phyloP scores from a whole-genome alignment of 169 alveolate genomes.

The Toxoplasma gondii region DNA sequence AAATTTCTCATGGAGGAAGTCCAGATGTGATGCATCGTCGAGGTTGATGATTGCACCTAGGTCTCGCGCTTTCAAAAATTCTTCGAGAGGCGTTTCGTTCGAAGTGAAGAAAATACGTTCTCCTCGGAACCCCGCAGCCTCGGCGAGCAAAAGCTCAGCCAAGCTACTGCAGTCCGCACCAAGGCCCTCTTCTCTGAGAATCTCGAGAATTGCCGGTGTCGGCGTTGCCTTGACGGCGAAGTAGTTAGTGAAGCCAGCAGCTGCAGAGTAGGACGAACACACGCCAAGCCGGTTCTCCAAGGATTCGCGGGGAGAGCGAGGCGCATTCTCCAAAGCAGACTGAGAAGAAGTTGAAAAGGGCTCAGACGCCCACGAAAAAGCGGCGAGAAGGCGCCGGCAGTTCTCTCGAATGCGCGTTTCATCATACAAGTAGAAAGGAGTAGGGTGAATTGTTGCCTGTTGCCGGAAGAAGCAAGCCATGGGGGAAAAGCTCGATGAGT shows the following conservation, averaged over 20 bases:
- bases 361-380: neutral
- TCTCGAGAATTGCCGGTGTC: conserved; percentile 66
- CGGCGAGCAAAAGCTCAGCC: conserved; percentile 66
- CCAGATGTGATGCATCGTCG: conserved; percentile 68
- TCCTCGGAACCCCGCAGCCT: conserved; percentile 58
- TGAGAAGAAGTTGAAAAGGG: neutral
- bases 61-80: conserved; percentile 61
- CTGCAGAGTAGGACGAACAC: neutral
- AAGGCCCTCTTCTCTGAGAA: conserved; percentile 62
- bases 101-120: conserved; percentile 70
- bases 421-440: conserved; percentile 65
- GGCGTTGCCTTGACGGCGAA: conserved; percentile 76
- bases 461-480: conserved; percentile 6
- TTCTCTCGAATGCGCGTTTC: conserved; percentile 59
- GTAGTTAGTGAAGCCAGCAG: conserved; percentile 52
- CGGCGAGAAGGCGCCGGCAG: conserved; percentile 40
- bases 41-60: conserved; percentile 70
- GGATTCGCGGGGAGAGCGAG: neutral
- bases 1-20: conserved; percentile 36
- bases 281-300: neutral
- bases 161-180: conserved; percentile 70
- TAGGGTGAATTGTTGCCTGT: conserved; percentile 9
- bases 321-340: neutral
- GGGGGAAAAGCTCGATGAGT: neutral
- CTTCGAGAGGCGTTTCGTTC: conserved; percentile 69